Base-by-base conservation (phyloP, 345 rosid species). In the Passiflora organensis region DNA sequence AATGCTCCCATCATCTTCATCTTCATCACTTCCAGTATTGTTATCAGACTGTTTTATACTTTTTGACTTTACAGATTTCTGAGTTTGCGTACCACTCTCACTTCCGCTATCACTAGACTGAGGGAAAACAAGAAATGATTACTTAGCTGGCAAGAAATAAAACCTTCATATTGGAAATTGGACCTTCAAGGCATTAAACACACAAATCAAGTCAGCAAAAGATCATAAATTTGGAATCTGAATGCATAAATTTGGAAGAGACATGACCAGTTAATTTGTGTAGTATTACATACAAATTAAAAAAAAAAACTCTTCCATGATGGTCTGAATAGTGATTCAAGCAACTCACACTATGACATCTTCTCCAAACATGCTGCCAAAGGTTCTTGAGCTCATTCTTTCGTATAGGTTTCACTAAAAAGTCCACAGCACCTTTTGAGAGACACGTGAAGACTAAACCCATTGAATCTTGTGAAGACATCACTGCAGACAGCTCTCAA, bases 331-430 rank as follows among this genome's bases (percentile, higher is more conserved):
- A n/a, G 13, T 12, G 43, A 18, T 56, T 32, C 51, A 38, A 58
- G 20, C 51, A 32, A 58, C 62, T 58, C 62, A 58, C 62, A 58
- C 62, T 58, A 45, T 58, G 62, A 32, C 62, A 58, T 80, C 94
- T 86, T 76, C 97, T 86, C 99, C 97, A 93, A 28, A 84, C 91
- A 75, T 93, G 97, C 77, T 86, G 99, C 99, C 99, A 93, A 56
- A 93, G 76, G 70, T 84, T 89, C 62, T 83, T 89, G 50, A 93
- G 63, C 75, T 93, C 99, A 51, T 93, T 93, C 72, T 80, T 89
- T 76, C 99, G 78, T 55, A 93, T 67, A 14, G 99, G 99, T 76
- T 93, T 93, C 17, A 93, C 91, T 49, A 93, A 95, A 75, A 86
- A 93, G 66, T 93, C 96, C 17, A 87, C 87, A 32, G 97, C 89